Conservation (phyloP, 2,329 filamentous ascomycete genomes). For the Aaosphaeria arxii region DNA sequence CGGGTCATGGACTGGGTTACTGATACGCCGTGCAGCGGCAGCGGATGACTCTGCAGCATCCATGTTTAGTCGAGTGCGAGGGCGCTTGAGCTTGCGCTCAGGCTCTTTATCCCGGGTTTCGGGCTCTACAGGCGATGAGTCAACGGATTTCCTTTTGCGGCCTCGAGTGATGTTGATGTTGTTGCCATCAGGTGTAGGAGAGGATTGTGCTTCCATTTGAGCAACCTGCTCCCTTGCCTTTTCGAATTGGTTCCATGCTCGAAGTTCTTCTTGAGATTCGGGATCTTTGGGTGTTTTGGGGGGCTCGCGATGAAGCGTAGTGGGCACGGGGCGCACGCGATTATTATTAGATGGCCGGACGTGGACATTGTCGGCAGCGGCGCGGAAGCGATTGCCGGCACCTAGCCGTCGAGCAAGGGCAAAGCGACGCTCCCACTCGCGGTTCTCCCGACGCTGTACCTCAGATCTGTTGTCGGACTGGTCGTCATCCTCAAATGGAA, state of each 20-base stretch:
- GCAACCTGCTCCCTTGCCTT: slow-evolving; percentile 66
- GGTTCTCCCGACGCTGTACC: slow-evolving; percentile 55
- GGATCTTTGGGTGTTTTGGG: slow-evolving; percentile 54
- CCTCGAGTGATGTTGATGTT: slow-evolving; percentile 41
- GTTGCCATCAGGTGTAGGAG: slow-evolving; percentile 14
- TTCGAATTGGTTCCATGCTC: slow-evolving; percentile 89
- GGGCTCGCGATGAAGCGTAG: slow-evolving; percentile 28
- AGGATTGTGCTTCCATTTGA: slow-evolving; percentile 9
- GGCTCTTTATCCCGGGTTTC: slow-evolving; percentile 62
- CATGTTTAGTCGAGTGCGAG: slow-evolving; percentile 69
- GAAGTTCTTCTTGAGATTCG: slow-evolving; percentile 75
- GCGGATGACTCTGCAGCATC: slow-evolving; percentile 44
- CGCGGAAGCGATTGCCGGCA: slow-evolving; percentile 68
- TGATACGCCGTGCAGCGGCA: slow-evolving; percentile 22
- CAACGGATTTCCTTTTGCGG: slow-evolving; percentile 77
- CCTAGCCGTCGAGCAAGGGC: slow-evolving; percentile 79
- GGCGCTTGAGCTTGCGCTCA: slow-evolving; percentile 82
- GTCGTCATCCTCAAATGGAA: slow-evolving; percentile 76
- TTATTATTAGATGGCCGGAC: slow-evolving; percentile 14
- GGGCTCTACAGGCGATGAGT: slow-evolving; percentile 67
- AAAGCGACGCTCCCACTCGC: slow-evolving; percentile 80
- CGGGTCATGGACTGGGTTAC: slow-evolving; percentile 19
- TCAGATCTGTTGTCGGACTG: slow-evolving; percentile 56
- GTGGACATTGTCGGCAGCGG: slow-evolving; percentile 62
- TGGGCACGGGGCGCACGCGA: slow-evolving; percentile 41